These are phyloP conservation scores for Globisporangium ultimum DNA, from an alignment of 352 stramenopile species.

Conservation along the genomic window DNA sequence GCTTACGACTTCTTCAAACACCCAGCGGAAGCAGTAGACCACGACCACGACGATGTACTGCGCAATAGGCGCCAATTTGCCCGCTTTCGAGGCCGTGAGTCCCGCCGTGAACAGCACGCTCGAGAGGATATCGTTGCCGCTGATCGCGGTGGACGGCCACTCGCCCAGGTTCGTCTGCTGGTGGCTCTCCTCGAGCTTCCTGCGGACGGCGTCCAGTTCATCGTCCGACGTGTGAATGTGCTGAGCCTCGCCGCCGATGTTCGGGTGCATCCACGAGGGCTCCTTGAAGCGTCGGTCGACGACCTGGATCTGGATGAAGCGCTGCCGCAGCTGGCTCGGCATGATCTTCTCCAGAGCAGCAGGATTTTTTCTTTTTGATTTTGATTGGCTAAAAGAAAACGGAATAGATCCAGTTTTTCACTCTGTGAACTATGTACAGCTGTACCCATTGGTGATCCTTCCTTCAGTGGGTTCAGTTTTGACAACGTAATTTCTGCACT, in stretches of 20 bases:
- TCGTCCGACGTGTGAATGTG: conserved; percentile 15
- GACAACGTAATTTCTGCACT: no score
- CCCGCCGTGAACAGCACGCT: conserved; percentile 71
- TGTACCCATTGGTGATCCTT: no score
- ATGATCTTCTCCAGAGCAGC: no score
- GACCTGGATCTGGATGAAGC: conserved; percentile 64
- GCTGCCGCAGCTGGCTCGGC: conserved; percentile 47
- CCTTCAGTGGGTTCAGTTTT: no score
- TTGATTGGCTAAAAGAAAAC: no score
- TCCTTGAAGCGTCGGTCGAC: conserved; percentile 57
- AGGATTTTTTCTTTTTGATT: no score
- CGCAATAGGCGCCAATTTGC: conserved; percentile 68
- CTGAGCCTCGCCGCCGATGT: conserved; percentile 48
- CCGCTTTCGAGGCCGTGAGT: conserved; percentile 37
- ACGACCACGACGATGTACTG: conserved; percentile 57
- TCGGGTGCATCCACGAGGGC: conserved; percentile 64
- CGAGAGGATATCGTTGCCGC: conserved; percentile 85
- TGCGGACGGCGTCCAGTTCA: conserved; percentile 19
- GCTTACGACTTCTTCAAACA: conserved; percentile 83
- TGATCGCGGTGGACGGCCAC: conserved; percentile 81
- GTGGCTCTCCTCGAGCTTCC: conserved; percentile 7
- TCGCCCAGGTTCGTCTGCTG: conserved; percentile 44
- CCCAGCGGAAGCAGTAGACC: conserved; percentile 45
- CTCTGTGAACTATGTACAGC: no score
- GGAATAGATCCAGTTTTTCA: no score